These are phyloP conservation scores for Naganishia kalamii DNA, from an alignment of 768 basidiomycete genomes.

Conservation along the genomic window DNA sequence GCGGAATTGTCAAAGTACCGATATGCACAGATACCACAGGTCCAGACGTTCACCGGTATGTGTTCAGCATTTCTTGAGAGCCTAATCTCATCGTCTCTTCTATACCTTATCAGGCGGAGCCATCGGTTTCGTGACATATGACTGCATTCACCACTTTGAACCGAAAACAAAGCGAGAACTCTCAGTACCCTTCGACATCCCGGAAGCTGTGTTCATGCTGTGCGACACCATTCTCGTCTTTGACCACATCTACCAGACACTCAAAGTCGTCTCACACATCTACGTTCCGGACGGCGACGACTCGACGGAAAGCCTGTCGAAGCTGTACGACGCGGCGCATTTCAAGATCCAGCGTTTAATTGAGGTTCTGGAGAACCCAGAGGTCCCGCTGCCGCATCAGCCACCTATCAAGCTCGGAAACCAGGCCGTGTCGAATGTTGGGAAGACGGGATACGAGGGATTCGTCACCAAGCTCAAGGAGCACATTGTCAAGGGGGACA, in stretches of 20 bases:
- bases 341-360: conserved; percentile 75
- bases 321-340: conserved; percentile 82
- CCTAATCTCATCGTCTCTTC: background rate
- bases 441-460: conserved; percentile 79
- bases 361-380: conserved; percentile 59
- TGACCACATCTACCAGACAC: conserved; percentile 89
- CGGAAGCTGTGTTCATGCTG: conserved; percentile 92
- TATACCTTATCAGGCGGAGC: conserved; percentile 62
- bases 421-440: conserved; percentile 78
- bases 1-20: conserved; percentile 77
- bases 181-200: conserved; percentile 64
- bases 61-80: background rate
- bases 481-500: conserved; percentile 91
- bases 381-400: conserved; percentile 54
- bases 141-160: conserved; percentile 93
- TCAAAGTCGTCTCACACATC: conserved; percentile 95
- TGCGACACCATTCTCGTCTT: conserved; percentile 91
- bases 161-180: conserved; percentile 62
- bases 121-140: conserved; percentile 94
- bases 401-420: conserved; percentile 47
- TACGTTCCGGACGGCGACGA: conserved; percentile 69
- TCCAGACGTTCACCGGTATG: conserved; percentile 75
- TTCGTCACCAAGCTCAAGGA: conserved; percentile 90
- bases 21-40: conserved; percentile 83
- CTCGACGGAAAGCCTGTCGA: conserved; percentile 54